Conservation (phyloP, 495 filamentous ascomycete species). For the Podospora pseudocomata region DNA sequence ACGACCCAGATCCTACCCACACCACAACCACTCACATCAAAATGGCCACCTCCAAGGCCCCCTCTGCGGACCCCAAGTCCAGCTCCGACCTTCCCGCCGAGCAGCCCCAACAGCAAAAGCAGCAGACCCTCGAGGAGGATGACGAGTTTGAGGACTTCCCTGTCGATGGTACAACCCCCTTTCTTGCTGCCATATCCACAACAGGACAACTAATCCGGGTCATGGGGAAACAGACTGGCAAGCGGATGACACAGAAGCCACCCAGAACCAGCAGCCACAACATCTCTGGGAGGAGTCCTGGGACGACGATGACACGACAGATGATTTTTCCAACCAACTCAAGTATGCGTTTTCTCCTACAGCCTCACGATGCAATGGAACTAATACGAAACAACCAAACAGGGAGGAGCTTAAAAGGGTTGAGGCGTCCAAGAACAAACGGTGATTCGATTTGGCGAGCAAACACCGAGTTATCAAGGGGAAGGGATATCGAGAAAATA, state of each 20-base stretch:
- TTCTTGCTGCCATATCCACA: not conserved
- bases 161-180: constrained; percentile 68
- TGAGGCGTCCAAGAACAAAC: constrained; percentile 58
- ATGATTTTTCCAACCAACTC: constrained; percentile 93
- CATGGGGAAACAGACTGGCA: constrained; percentile 65
- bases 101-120: constrained; percentile 29
- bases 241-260: constrained; percentile 79
- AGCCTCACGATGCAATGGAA: constrained; percentile 6
- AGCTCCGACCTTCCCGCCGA: constrained; percentile 31
- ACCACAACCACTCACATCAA: not conserved
- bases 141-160: constrained; percentile 99
- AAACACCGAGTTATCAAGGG: not conserved
- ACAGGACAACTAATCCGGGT: not conserved
- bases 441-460: constrained; percentile 28
- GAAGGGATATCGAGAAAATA: not conserved
- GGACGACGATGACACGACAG: constrained; percentile 97
- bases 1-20: not conserved
- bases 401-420: constrained; percentile 98
- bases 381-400: constrained; percentile 24
- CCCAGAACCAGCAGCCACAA: constrained; percentile 47
- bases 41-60: constrained; percentile 29
- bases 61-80: constrained; percentile 45
- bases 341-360: constrained; percentile 57
- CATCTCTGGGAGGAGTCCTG: constrained; percentile 99
- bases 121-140: constrained; percentile 78